These are phyloP conservation scores for Penicillium simplicissimum DNA, from an alignment of 495 filamentous ascomycete species.

Conservation along the genomic window DNA sequence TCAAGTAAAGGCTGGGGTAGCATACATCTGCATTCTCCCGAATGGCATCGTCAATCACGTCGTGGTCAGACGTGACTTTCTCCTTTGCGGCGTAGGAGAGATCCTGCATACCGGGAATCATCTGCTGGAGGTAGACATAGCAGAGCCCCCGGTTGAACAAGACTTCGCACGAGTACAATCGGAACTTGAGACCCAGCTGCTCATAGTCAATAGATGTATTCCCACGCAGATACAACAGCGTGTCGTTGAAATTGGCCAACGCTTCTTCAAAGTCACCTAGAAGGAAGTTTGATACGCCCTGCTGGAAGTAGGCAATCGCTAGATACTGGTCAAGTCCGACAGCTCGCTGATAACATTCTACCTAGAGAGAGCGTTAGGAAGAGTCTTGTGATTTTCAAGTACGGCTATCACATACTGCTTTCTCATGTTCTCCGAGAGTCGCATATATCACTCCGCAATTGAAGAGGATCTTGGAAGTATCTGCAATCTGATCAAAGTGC, in stretches of 20 bases:
- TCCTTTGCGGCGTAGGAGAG: constrained; percentile 91
- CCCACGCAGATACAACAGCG: constrained; percentile 88
- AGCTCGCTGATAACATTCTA: constrained; percentile 91
- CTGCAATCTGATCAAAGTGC: constrained; percentile 81
- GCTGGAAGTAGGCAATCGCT: constrained; percentile 97
- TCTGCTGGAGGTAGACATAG: constrained; percentile 94
- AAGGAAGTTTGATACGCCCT: constrained; percentile 97
- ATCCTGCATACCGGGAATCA: constrained; percentile 87
- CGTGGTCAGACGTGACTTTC: constrained; percentile 91
- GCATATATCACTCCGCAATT: constrained; percentile 99
- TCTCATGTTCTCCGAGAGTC: constrained; percentile 93
- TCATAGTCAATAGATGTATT: constrained; percentile 99
- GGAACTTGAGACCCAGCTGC: constrained; percentile 93
- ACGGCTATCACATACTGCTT: constrained; percentile 68
- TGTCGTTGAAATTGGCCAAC: constrained; percentile 98
- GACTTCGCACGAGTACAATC: constrained; percentile 95
- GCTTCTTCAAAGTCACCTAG: constrained; percentile 97
- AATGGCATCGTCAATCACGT: constrained; percentile 97
- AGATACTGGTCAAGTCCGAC: constrained; percentile 90
- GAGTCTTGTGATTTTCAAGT: background rate
- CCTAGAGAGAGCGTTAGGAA: constrained; percentile 50
- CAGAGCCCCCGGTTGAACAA: constrained; percentile 97
- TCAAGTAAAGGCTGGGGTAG: too few species aligned
- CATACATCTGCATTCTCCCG: constrained; percentile 85
- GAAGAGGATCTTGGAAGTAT: constrained; percentile 98